Conservation (phyloP, 148 eudicot species). For the Nyssa sinensis region DNA sequence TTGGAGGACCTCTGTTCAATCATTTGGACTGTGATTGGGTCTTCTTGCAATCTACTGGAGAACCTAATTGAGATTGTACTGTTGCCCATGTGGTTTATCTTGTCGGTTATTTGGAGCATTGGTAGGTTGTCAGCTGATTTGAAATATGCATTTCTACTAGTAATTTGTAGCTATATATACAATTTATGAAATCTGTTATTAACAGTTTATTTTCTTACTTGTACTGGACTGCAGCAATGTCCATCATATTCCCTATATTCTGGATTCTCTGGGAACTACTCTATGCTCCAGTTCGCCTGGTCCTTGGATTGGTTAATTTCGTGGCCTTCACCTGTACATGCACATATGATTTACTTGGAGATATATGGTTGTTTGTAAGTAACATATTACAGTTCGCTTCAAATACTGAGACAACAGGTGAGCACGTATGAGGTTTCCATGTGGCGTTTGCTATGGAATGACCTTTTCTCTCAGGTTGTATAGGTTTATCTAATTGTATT, state of each 20-base stretch:
- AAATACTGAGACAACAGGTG: slow-evolving; percentile 66
- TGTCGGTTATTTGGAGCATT: slow-evolving; percentile 54
- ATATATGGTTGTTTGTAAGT: slow-evolving; percentile 49
- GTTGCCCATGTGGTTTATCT: slow-evolving; percentile 67
- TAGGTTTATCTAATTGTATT: background rate
- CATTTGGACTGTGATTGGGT: slow-evolving; percentile 45
- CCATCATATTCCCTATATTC: slow-evolving; percentile 63
- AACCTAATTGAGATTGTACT: slow-evolving; percentile 50
- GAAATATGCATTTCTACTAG: background rate
- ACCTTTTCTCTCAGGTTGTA: slow-evolving; percentile 79
- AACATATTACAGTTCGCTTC: slow-evolving; percentile 58
- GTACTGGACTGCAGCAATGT: slow-evolving; percentile 50
- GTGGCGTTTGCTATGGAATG: slow-evolving; percentile 92
- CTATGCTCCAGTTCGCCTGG: slow-evolving; percentile 74
- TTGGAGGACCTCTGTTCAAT: slow-evolving; percentile 45
- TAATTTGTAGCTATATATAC: slow-evolving; percentile 3
- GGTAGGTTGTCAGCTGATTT: slow-evolving; percentile 48
- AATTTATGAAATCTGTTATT: slow-evolving; percentile 12
- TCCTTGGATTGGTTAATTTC: slow-evolving; percentile 48
- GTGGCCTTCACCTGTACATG: slow-evolving; percentile 35
- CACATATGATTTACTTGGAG: slow-evolving; percentile 45
- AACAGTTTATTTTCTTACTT: slow-evolving; percentile 7
- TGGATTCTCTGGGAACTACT: slow-evolving; percentile 70
- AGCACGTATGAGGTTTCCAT: slow-evolving; percentile 64
- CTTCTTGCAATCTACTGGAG: slow-evolving; percentile 54